Evolutionary conservation across 805 yeast species (phyloP), one percentile per base, ranked within the genome.

Genomic region (Cyberlindnera japonica): DNA sequence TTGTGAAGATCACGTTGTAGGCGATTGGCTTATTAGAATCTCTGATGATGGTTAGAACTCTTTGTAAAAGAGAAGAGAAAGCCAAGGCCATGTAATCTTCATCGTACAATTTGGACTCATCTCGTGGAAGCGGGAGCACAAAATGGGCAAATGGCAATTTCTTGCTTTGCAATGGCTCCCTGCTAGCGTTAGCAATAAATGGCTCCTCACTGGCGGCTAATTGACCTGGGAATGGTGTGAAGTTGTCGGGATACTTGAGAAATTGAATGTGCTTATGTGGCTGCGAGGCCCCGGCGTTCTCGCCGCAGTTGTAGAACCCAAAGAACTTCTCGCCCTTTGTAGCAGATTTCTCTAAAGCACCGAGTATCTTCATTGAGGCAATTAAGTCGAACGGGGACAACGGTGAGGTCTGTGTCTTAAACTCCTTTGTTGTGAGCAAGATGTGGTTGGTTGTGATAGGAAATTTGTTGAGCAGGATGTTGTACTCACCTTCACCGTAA

Each of bases 191-290:
- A 6, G 90, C 89, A 24, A 81, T 60, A 54, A 68, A 82, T 29
- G 75, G 69, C 8, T 67, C 71, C 25, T 62, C 62, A 3, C 67
- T 68, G 5, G 68, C 62, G 14, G 72, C 66, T n/a, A 73, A 54
- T 12, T 55, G 46, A 33, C 77, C 81, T 37, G 86, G 83, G 57
- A 74, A 79, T 6, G 84, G 74, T 1, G 61, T 62, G 57, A 79
- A 81, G 17, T 69, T 64, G 7, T 64, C 58, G 2, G 96, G 95
- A 32, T 85, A 66, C 32, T 78, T 70, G 73, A 91, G 68, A 62
- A 90, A 80, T 63, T 93, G 99, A 47, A 93, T 63, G 63, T 91
- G 99, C 58, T 86, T 88, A 65, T 91, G 99, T 35, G 85, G 82
- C 55, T 89, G 93, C 0, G 96, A 88, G n/a, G 96, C 95, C 2